These are phyloP conservation scores for Aspergillus fischeri DNA, from an alignment of 2,329 filamentous ascomycete species.

Conservation along the genomic window DNA sequence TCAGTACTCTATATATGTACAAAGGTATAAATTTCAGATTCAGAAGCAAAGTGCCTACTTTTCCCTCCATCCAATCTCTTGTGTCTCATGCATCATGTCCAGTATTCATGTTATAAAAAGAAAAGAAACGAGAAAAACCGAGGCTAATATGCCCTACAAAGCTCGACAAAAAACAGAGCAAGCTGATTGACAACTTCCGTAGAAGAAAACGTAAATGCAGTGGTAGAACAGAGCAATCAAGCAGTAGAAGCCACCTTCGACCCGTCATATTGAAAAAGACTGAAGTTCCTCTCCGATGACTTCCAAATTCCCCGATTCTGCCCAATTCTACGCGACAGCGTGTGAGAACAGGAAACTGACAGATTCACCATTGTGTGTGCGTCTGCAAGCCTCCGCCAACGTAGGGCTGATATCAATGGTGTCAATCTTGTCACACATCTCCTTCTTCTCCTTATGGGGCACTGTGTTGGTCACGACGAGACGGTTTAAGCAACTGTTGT, in stretches of 20 bases:
- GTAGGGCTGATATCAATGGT: conserved; percentile 91
- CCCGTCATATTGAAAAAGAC: conserved; percentile 11
- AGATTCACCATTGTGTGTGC: conserved; percentile 50
- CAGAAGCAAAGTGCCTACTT: conserved; percentile 3
- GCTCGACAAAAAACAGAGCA: conserved; percentile 5
- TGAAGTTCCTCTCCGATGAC: neutral
- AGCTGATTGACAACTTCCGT: conserved; percentile 6
- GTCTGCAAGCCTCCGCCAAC: conserved; percentile 46
- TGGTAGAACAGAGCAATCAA: neutral
- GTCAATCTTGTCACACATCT: conserved; percentile 72
- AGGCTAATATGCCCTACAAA: neutral
- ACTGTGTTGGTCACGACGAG: conserved; percentile 91
- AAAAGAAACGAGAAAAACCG: neutral
- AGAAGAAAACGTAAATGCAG: conserved; percentile 8
- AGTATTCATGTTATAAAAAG: conserved; percentile 2
- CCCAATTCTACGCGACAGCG: conserved; percentile 33
- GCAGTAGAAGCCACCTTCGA: conserved; percentile 1
- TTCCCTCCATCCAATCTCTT: conserved; percentile 4
- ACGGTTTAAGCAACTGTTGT: conserved; percentile 69
- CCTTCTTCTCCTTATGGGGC: conserved; percentile 74
- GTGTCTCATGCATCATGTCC: conserved; percentile 12
- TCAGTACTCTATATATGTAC: conserved; percentile 7
- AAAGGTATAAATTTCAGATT: conserved; percentile 1
- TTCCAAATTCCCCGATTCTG: conserved; percentile 4
- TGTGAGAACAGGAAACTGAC: conserved; percentile 51